Percentiles rank a stretch among this genome's conserved stretches.
phyloP scores from a whole-genome alignment of 768 basidiomycete species.

The Infundibulicybe gibba region DNA sequence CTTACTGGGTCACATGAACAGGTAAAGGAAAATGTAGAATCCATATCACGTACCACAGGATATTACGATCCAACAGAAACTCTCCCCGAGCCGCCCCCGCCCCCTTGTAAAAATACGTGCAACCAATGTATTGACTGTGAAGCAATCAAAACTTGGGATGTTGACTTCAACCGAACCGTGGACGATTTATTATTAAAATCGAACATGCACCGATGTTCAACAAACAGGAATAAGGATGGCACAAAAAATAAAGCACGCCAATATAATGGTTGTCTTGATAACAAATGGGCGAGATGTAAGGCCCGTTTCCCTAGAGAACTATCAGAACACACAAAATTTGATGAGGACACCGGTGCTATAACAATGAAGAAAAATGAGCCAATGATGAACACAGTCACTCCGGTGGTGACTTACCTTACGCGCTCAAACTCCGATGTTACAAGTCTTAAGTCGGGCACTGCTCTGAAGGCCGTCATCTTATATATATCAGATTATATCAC shows the following conservation, averaged over 20 bases:
- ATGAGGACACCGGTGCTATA: constrained; percentile 15
- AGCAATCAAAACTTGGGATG: neutral
- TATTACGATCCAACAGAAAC: constrained; percentile 1
- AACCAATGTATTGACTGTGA: neutral
- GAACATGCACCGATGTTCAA: constrained; percentile 1
- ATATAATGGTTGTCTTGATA: constrained; percentile 8
- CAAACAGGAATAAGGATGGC: neutral
- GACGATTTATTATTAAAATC: constrained; percentile 1
- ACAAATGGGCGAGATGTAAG: constrained; percentile 14
- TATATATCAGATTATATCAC: constrained; percentile 30
- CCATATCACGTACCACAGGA: neutral
- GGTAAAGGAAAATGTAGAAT: neutral
- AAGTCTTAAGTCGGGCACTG: constrained; percentile 26
- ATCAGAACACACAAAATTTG: constrained; percentile 6
- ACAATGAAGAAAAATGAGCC: no score
- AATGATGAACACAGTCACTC: no score
- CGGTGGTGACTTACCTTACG: constrained; percentile 18
- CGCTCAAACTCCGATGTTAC: constrained; percentile 29
- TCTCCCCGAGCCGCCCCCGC: constrained; percentile 1
- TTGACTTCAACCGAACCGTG: neutral
- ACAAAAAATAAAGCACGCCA: constrained; percentile 1
- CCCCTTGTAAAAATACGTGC: neutral
- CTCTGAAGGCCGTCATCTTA: no score
- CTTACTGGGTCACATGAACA: constrained; percentile 5
- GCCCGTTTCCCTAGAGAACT: constrained; percentile 21